phyloP scores from a whole-genome alignment of 768 basidiomycete species.

The Mycena metata region DNA sequence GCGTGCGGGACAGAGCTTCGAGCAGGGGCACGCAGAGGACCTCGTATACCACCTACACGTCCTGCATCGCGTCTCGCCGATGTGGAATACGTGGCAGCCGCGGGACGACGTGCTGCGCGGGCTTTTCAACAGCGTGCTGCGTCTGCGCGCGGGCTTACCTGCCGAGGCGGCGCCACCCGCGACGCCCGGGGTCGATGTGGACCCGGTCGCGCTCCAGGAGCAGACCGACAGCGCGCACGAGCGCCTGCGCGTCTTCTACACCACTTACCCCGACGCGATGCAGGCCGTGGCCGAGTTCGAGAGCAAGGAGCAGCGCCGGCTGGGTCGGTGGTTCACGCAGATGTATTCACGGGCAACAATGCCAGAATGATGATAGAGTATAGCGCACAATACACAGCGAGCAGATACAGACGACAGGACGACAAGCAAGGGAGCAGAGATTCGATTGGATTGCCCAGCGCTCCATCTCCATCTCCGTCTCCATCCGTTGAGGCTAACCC shows the following conservation, averaged over 20 bases:
- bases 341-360: slow-evolving; percentile 32
- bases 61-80: slow-evolving; percentile 73
- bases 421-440: slow-evolving; percentile 1
- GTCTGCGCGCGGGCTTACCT: slow-evolving; percentile 64
- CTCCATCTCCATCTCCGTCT: background rate
- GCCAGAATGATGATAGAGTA: slow-evolving; percentile 16
- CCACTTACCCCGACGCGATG: slow-evolving; percentile 64
- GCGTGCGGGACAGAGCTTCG: slow-evolving; percentile 21
- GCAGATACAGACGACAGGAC: slow-evolving; percentile 25
- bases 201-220: slow-evolving; percentile 35
- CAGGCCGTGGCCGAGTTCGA: slow-evolving; percentile 40
- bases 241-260: slow-evolving; percentile 61
- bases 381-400: slow-evolving; percentile 1
- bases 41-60: slow-evolving; percentile 71
- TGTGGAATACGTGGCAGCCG: slow-evolving; percentile 77
- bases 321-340: slow-evolving; percentile 32
- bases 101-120: slow-evolving; percentile 64
- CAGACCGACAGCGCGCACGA: slow-evolving; percentile 48
- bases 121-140: slow-evolving; percentile 60
- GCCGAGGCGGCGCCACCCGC: slow-evolving; percentile 52
- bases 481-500: slow-evolving; percentile 36
- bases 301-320: slow-evolving; percentile 22
- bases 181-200: slow-evolving; percentile 43
- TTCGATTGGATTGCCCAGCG: too few relatives aligned
- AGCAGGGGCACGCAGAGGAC: slow-evolving; percentile 52